Evolutionary conservation across 768 basidiomycete genomes (phyloP), one percentile per base, ranked within the genome.

Genomic region (Boletus barrowsii): DNA sequence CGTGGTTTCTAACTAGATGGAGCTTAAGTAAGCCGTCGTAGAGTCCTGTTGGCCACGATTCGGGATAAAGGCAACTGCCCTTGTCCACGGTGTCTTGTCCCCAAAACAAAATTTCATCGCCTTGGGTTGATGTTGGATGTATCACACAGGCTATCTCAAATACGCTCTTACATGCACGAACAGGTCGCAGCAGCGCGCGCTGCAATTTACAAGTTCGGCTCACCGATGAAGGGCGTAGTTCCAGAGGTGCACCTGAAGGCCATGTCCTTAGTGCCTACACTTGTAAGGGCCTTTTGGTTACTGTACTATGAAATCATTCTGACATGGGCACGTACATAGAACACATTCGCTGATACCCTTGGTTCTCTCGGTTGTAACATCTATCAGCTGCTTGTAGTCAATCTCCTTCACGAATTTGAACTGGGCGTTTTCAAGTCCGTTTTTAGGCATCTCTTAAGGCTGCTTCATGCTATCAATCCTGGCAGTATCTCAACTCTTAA

Each of bases 21-120:
- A 10, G 32, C 32, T 33, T 33, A 33, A 33, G 32, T 33, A 33
- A 33, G 32, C 32, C 32, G 10, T 33, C 10, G 32, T 22, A 68
- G 68, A 45, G 61, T 69, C 0, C 49, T 73, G 0, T 8, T 73
- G 0, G 68, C 66, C 4, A 65, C 61, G 1, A 60, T 73, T 10
- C 57, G 54, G 7, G 63, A 72, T 20, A 55, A 65, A 17, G 72
- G 70, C 0, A 20, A 17, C 5, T 73, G 66, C 30, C 72, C 61
- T 3, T 73, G 73, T 48, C 70, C 73, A 11, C 48, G 62, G 0
- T 73, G 73, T 56, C 36, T 62, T 1, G 43, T 67, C 0, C 35
- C 51, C 3, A 66, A 64, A 30, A 26, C 42, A 0, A 17, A 55
- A 0, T 63, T 72, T 7, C 9, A 50, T 4, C 36, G 17, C 1